These are phyloP conservation scores for Oryza glaberrima DNA, from an alignment of 176 grass and related monocot genomes.

Conservation along the genomic window DNA sequence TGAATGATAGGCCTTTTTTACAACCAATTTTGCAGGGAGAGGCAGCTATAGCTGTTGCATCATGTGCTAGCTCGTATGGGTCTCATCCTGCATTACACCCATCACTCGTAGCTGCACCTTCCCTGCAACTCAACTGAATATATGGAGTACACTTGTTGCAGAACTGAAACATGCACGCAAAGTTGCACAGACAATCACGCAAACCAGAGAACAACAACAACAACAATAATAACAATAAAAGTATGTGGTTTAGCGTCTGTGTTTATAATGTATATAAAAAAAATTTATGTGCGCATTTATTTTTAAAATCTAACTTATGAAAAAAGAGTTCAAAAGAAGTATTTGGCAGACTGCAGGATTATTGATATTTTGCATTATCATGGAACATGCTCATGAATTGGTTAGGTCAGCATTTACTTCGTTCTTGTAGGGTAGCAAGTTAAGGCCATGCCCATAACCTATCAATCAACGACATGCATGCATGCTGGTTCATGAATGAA, in stretches of 20 bases:
- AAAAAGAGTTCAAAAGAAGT: too few relatives aligned
- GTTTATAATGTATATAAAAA: too few relatives aligned
- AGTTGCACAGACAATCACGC: neutral
- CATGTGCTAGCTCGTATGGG: neutral
- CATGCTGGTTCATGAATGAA: neutral
- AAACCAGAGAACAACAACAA: neutral
- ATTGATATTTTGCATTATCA: conserved; percentile 22
- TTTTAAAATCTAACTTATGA: too few relatives aligned
- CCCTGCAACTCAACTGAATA: neutral
- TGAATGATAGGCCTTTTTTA: neutral
- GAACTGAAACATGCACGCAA: neutral
- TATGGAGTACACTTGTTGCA: neutral
- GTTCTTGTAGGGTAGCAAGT: conserved; percentile 44
- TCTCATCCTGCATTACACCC: neutral
- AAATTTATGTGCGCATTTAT: too few relatives aligned
- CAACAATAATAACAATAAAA: too few relatives aligned
- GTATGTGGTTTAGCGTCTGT: too few relatives aligned
- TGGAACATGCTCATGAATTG: conserved; percentile 47
- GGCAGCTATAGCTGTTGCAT: too few relatives aligned
- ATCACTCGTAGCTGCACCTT: neutral
- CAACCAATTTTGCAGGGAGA: too few relatives aligned
- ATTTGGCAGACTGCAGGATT: neutral
- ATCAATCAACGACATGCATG: neutral
- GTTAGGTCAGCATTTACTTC: conserved; percentile 58
- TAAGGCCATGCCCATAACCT: conserved; percentile 30